Evolutionary conservation across 805 yeast genomes (phyloP), one percentile per base, ranked within the genome.

Genomic region (Cyberlindnera subsufficiens): DNA sequence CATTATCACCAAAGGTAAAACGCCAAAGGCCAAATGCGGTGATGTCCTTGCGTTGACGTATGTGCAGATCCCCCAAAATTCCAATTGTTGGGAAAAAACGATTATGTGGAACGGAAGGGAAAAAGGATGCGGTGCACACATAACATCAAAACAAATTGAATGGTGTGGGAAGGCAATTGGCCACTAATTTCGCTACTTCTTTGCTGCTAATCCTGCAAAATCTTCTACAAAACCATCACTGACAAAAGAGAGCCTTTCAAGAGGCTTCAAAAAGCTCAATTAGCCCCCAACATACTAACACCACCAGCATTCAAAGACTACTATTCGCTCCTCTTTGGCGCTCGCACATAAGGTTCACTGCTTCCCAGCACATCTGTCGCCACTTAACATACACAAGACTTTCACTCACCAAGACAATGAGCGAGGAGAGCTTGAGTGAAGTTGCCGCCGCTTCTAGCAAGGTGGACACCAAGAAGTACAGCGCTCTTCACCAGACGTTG

Each of bases 351-450:
- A 25, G 32, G 32, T 32, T 29, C n/a, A n/a, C 20, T 18, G 29
- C 37, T 18, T 3, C 6, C 14, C 37, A 34, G 25, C 37, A 13
- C n/a, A 11, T 18, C 29, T 15, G 11, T 13, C 16, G 29, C 16
- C 27, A 9, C 37, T 25, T 19, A 13, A 6, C 27, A 18, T 10
- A 34, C 17, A 18, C 16, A 10, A 14, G 30, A 17, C 35, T 18
- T n/a, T 5, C 27, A 35, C 22, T 17, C 37, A 19, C 37, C 25
- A 31, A 22, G 17, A 31, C 33, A 15, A 68, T 67, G 72, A 67
- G 71, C 50, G 71, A 66, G 50, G 72, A 66, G 43, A 68, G 57
- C 43, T 50, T 68, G 45, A 63, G 64, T 37, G 71, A 68, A 40
- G 67, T 61, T 20, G 58, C 64, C 32, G 43, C 48, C 19, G 38